phyloP scores from a whole-genome alignment of 257 asterid species.

The Ballota nigra region DNA sequence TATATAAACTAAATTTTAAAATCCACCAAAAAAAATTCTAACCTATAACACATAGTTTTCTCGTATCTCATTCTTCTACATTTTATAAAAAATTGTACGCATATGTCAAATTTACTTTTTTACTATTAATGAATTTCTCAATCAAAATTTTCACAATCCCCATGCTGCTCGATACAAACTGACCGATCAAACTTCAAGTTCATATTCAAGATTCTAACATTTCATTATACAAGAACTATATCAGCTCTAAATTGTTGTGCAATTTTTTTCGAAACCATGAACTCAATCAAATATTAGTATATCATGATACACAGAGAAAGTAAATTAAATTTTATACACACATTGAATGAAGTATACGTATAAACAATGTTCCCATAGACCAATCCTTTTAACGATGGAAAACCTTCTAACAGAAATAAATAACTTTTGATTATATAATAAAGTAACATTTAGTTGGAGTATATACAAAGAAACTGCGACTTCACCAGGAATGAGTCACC shows the following conservation, averaged over 20 bases:
- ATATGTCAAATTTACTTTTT: too few species aligned
- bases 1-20: too few species aligned
- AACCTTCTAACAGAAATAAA: not conserved
- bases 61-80: too few species aligned
- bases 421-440: not conserved
- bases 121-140: too few species aligned
- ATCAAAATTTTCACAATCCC: too few species aligned
- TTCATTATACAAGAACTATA: not conserved
- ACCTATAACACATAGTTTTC: too few species aligned
- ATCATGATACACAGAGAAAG: not conserved
- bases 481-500: constrained; percentile 69
- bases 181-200: too few species aligned
- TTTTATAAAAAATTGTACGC: too few species aligned
- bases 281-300: not conserved
- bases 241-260: not conserved
- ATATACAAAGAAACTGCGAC: constrained; percentile 35
- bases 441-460: constrained; percentile 13
- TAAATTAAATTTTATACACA: not conserved
- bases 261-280: not conserved
- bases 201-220: too few species aligned
- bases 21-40: too few species aligned
- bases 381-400: not conserved
- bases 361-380: not conserved
- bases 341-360: not conserved
- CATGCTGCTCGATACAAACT: too few species aligned